Evolutionary conservation across 1,139 yeast species (phyloP), one percentile per base, ranked within the genome.

Genomic region (Blastobotrys ciferrii): DNA sequence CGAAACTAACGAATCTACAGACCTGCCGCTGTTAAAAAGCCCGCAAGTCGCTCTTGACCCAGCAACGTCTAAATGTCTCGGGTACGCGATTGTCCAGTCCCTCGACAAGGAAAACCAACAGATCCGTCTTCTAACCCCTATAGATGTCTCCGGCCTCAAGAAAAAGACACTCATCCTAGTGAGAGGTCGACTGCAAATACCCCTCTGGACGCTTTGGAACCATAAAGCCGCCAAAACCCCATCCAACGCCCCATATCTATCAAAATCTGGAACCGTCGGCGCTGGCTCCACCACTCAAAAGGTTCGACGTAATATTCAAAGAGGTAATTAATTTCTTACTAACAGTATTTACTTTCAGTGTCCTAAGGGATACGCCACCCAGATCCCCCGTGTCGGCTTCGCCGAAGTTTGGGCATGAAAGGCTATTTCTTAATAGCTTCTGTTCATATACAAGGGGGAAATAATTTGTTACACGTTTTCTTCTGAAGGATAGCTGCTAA

Each of bases 111-210:
- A 54, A 0, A 60, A 68, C 1, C 62, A 67, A 7, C 59, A 68
- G 31, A 60, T 86, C 46, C 81, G 85, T 52, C 49, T 88, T 1
- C 82, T 86, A 57, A 68, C 85, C 0, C 88, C 94, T 0, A 49
- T 65, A 1, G 56, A 67, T 9, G 55, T 51, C 9, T 51, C 49
- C 19, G 47, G 15, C 15, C 51, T 66, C 30, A 56, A 35, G 19
- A 40, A 36, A 42, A 55, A 41, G 48, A 52, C 36, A 42, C 35
- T 82, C 43, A 51, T 84, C 0, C 52, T 87, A 1, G 73, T 80
- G 0, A 75, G 87, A 54, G 94, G 94, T 1, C 77, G 81, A 38
- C 79, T 88, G 1, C 87, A 81, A 44, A 62, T 77, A 2, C 85
- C 86, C 0, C 60, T 75, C n/a, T 71, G 71, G 65, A 77, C 69